These are phyloP conservation scores for Sabuloglossum arenarium DNA, from an alignment of 495 filamentous ascomycete genomes.

Conservation along the genomic window DNA sequence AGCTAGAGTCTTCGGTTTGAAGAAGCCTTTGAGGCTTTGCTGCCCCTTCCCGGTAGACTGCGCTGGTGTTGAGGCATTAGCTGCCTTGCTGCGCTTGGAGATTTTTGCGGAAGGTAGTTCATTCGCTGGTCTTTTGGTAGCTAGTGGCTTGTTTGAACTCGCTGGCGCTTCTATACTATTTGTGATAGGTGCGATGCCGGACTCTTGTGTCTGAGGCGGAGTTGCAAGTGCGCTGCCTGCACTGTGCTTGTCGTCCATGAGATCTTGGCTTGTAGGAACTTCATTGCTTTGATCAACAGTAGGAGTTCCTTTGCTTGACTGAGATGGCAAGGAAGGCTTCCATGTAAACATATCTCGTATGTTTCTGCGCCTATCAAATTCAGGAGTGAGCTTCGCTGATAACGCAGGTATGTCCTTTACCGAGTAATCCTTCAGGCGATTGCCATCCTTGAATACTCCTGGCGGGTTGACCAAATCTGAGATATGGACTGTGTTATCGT, in stretches of 20 bases:
- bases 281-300: neutral
- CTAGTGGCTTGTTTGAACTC: neutral
- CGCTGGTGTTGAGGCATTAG: slow-evolving; percentile 8
- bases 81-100: slow-evolving; percentile 28
- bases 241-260: neutral
- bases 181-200: neutral
- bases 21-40: slow-evolving; percentile 65
- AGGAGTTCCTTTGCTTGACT: neutral
- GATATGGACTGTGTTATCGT: slow-evolving; percentile 31
- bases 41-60: slow-evolving; percentile 30
- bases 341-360: slow-evolving; percentile 83
- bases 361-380: slow-evolving; percentile 64
- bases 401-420: slow-evolving; percentile 43
- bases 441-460: slow-evolving; percentile 51
- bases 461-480: slow-evolving; percentile 62
- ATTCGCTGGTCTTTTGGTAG: slow-evolving; percentile 1
- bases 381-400: slow-evolving; percentile 66
- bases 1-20: slow-evolving; percentile 31
- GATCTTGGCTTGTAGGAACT: neutral
- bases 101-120: slow-evolving; percentile 9
- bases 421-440: slow-evolving; percentile 44
- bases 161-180: neutral
- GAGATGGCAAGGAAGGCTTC: slow-evolving; percentile 23
- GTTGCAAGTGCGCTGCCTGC: neutral
- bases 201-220: neutral